These are phyloP conservation scores for Suhomyces choctaworum DNA, from an alignment of 1,139 yeast genomes.

Conservation along the genomic window DNA sequence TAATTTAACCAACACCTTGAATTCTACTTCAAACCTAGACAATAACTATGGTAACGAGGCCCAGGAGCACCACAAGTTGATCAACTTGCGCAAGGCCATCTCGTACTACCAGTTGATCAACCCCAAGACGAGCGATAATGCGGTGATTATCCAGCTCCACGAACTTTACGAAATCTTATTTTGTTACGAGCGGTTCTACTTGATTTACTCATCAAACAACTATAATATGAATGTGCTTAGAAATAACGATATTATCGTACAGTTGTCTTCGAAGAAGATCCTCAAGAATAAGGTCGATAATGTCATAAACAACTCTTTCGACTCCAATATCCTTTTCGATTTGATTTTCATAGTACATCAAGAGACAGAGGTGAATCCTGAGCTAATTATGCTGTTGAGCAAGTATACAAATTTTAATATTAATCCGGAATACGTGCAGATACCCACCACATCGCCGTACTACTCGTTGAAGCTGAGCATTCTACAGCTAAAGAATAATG, in stretches of 20 bases:
- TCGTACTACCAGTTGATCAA: constrained; percentile 39
- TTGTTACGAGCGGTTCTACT: constrained; percentile 35
- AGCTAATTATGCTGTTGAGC: constrained; percentile 14
- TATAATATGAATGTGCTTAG: constrained; percentile 20
- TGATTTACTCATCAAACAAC: constrained; percentile 33
- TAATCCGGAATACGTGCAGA: constrained; percentile 5
- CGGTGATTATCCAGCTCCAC: constrained; percentile 28
- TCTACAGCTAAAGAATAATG: constrained; percentile 10
- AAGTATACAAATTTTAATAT: constrained; percentile 18
- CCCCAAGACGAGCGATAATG: constrained; percentile 23
- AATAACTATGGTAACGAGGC: constrained; percentile 20
- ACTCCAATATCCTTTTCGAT: constrained; percentile 15
- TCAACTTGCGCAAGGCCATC: constrained; percentile 37
- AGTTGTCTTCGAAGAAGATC: constrained; percentile 14
- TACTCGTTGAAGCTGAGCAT: constrained; percentile 6
- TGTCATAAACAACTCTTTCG: constrained; percentile 13
- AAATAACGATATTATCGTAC: constrained; percentile 23
- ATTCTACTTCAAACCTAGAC: constrained; percentile 16
- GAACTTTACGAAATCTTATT: constrained; percentile 40
- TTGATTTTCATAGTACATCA: constrained; percentile 19
- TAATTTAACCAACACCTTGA: constrained; percentile 22
- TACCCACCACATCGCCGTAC: constrained; percentile 2
- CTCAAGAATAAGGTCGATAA: constrained; percentile 10
- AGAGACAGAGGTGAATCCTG: constrained; percentile 16
- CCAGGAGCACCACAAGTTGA: constrained; percentile 36